Base-by-base conservation (phyloP, 805 yeast genomes). In the Sugiyamaella valdiviana region DNA sequence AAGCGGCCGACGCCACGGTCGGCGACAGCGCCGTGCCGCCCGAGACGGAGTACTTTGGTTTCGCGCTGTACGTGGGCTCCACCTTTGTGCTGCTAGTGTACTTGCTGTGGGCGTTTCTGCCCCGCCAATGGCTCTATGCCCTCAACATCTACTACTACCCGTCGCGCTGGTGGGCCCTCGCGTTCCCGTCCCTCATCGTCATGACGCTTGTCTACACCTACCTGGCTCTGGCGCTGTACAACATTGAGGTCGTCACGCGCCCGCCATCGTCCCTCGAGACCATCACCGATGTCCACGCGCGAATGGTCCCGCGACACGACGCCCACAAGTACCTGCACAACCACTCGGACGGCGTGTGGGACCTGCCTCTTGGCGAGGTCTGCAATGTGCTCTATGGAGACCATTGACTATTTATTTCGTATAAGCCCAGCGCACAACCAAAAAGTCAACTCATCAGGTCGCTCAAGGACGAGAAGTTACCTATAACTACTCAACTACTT, bases 101-200 rank as follows among this genome's bases (percentile, higher is more conserved):
- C 75, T 54, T 82, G 1, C 51, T 77, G 3, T 91, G 98, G 97
- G 78, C 95, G 1, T 59, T 84, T 2, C 60, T 80, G 0, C 97
- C 97, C 0, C 76, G 77, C 36, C 52, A 59, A n/a, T 57, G 76
- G 32, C 74, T 84, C 38, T 73, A 79, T 49, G 57, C 57, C 6
- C 55, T 79, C 24, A 81, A 80, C 15, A 77, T 83, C 16, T 77
- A 75, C 58, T 89, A 81, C 64, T 85, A 82, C 57, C 98, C 98
- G 0, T 85, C 91, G 26, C 73, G 95, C 55, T 85, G 90, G 81
- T 93, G 98, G 99, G 82, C 95, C 1, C 62, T 85, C 32, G 85
- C 87, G 1, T 64, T 85, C 2, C 95, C 96, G 3, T 73, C 86
- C 12, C 78, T 78, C 55, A 73, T 83, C 4, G 66, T 91, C 24